These are phyloP conservation scores for Pterocarpus santalinus DNA, from an alignment of 306 rosid species.

Conservation along the genomic window DNA sequence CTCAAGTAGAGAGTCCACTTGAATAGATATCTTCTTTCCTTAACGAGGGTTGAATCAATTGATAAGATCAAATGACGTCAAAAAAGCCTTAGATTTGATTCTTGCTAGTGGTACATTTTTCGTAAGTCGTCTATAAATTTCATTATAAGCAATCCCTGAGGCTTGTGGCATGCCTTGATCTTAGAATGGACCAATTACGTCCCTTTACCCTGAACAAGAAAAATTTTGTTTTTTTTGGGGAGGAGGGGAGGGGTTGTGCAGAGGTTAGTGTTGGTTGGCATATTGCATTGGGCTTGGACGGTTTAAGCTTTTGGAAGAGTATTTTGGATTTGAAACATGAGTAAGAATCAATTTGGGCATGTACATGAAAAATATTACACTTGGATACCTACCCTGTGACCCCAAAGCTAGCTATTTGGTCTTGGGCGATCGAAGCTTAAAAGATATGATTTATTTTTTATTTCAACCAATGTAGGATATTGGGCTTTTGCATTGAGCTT, in stretches of 20 bases:
- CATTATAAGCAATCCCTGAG: not conserved
- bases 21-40: conserved; percentile 13
- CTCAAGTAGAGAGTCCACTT: not conserved
- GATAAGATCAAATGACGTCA: not conserved
- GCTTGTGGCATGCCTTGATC: not conserved
- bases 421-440: too few species aligned
- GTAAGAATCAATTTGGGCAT: not conserved
- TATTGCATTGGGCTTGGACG: not conserved
- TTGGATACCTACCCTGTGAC: too few species aligned
- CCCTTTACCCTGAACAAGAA: not conserved
- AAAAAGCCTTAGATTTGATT: not conserved
- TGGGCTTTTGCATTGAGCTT: not conserved
- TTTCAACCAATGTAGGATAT: not conserved
- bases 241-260: not conserved
- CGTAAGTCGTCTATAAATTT: not conserved
- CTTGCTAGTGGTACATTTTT: not conserved
- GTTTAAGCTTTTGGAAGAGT: not conserved
- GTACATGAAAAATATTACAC: not conserved
- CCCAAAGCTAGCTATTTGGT: too few species aligned
- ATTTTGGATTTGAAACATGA: not conserved
- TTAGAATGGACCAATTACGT: not conserved
- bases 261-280: not conserved
- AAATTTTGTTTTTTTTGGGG: not conserved
- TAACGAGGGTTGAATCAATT: not conserved
- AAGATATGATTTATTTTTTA: not conserved